Evolutionary conservation across 2,329 filamentous ascomycete genomes (phyloP).

Genomic region (Alternaria triticina): DNA sequence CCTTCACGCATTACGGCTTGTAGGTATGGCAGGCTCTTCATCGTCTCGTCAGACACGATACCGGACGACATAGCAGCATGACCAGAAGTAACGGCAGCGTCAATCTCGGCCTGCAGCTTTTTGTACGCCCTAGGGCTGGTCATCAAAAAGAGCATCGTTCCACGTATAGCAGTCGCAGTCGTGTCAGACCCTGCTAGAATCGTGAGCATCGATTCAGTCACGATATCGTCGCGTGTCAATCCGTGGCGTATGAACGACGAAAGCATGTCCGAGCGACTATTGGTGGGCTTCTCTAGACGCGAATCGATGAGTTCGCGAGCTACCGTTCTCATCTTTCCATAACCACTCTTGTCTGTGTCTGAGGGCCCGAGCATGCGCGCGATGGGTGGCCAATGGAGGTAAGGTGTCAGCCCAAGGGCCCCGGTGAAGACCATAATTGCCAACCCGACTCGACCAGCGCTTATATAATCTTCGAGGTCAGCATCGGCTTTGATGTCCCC

Average conservation of each 20-base stretch:
- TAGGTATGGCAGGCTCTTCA: conserved; percentile 50
- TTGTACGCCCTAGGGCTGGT: conserved; percentile 54
- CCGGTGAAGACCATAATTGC: conserved; percentile 1
- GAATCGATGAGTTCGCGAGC: conserved; percentile 26
- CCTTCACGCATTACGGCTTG: conserved; percentile 56
- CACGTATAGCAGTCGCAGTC: conserved; percentile 61
- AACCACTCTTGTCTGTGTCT: conserved; percentile 41
- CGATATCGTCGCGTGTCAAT: conserved; percentile 47
- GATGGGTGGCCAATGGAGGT: conserved; percentile 25
- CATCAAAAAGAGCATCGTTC: conserved; percentile 59
- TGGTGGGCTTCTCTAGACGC: conserved; percentile 44
- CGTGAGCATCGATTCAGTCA: conserved; percentile 52
- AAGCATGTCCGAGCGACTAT: conserved; percentile 59
- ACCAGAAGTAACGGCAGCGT: conserved; percentile 38
- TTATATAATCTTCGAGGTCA: conserved; percentile 54
- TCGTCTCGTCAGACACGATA: conserved; percentile 56
- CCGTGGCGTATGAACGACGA: conserved; percentile 57
- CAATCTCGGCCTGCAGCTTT: conserved; percentile 56
- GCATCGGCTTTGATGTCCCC: conserved; percentile 57
- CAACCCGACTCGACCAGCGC: conserved; percentile 48
- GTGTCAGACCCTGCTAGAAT: conserved; percentile 64
- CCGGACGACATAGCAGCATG: conserved; percentile 13
- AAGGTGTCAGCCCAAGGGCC: conserved; percentile 18
- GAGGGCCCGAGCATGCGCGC: conserved; percentile 28
- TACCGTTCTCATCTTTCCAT: conserved; percentile 30